Evolutionary conservation across 75 land plant species (phyloP).

Genomic region (Larix kaempferi): DNA sequence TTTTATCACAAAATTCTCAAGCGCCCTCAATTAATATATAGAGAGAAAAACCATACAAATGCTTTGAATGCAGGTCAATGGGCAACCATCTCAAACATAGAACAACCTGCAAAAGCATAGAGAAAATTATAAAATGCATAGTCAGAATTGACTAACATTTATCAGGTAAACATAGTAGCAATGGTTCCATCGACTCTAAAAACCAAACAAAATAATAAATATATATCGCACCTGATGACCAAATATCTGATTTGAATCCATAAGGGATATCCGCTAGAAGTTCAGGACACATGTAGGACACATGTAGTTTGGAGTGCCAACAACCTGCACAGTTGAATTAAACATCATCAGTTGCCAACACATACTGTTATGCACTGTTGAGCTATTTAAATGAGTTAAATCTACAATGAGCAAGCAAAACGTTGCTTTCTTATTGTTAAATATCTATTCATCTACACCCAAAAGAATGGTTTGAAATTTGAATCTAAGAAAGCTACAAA

Average conservation of each 20-base stretch:
- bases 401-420: background rate
- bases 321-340: too few relatives aligned
- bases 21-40: background rate
- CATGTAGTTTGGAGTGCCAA: conserved; percentile 99
- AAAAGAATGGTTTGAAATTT: background rate
- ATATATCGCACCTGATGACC: conserved; percentile 80
- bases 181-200: background rate
- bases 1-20: background rate
- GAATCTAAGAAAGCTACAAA: background rate
- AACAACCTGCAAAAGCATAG: conserved; percentile 70
- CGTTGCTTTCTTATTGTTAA: background rate
- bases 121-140: background rate
- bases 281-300: too few relatives aligned
- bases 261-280: conserved; percentile 98
- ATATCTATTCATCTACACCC: background rate
- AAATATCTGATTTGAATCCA: conserved; percentile 98
- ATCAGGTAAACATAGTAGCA: background rate
- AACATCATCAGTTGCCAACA: background rate
- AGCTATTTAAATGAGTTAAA: background rate
- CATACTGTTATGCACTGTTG: background rate
- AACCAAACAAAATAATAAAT: background rate
- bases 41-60: conserved; percentile 61
- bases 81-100: conserved; percentile 99
- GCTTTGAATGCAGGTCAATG: conserved; percentile 99
- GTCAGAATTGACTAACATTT: background rate